Conservation (phyloP, 257 asterid species). For the Hygrophila difformis region DNA sequence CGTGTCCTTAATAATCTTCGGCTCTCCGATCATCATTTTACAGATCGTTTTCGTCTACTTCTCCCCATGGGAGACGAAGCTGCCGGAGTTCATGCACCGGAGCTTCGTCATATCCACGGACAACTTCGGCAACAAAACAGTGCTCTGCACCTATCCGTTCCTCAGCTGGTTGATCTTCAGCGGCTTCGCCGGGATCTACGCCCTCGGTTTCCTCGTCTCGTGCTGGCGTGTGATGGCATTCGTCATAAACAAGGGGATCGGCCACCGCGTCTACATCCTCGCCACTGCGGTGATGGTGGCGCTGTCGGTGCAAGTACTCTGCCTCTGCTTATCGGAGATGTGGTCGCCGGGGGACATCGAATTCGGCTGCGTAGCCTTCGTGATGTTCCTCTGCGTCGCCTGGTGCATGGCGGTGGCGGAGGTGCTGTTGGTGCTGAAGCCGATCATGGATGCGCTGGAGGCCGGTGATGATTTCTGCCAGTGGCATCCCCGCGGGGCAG, state of each 20-base stretch:
- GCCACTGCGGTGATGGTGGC: constrained; percentile 45
- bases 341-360: constrained; percentile 43
- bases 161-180: constrained; percentile 45
- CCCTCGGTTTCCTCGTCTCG: constrained; percentile 42
- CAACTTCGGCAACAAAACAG: constrained; percentile 19
- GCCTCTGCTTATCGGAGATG: constrained; percentile 42
- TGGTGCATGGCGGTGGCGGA: constrained; percentile 45
- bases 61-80: constrained; percentile 28
- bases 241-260: constrained; percentile 61
- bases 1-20: constrained; percentile 19
- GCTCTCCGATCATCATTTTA: constrained; percentile 31
- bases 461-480: constrained; percentile 9
- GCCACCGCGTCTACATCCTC: constrained; percentile 42
- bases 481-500: constrained; percentile 1
- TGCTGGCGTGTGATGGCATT: constrained; percentile 55
- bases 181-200: constrained; percentile 39
- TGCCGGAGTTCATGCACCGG: constrained; percentile 42
- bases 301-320: constrained; percentile 46
- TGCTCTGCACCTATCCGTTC: constrained; percentile 61
- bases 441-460: constrained; percentile 16
- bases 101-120: constrained; percentile 33
- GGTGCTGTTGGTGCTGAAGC: constrained; percentile 49
- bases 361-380: constrained; percentile 16
- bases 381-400: constrained; percentile 21
- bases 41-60: constrained; percentile 37